Base-by-base conservation (phyloP, 257 asterid genomes). In the Cruciata laevipes region DNA sequence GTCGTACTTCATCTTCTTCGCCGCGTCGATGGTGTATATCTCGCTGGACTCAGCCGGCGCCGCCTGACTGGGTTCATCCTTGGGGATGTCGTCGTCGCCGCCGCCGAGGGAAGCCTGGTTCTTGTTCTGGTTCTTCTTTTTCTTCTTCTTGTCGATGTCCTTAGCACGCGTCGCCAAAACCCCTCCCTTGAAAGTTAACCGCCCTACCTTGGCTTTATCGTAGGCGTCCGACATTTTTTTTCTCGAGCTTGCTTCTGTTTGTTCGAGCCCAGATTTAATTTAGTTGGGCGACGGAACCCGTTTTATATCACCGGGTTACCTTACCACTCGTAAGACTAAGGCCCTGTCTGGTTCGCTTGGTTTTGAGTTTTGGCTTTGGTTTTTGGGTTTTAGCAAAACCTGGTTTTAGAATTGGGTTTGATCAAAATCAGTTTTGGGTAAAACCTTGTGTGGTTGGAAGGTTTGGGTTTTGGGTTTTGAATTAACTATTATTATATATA, bases 1-100 rank as follows among this genome's bases (percentile, higher is more conserved):
- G 25, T 90, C 97, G 84, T 93, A 93, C 84, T 93, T 93, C 97
- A 85, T 86, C 81, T 87, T 89, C 88, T 93, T 90, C 65, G 95
- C 95, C 0, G 99, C 96, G 64, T 93, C 99, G 30, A 93, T 93
- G 0, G 99, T 93, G 83, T 88, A 93, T 11, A 84, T 76, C 33
- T 87, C 95, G 5, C 74, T 77, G 75, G 51, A 33, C 77, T 78
- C 79, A 86, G 78, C 76, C 81, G 16, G 64, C 51, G 38, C 3
- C 38, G 38, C 7, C 7, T 31, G 63, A 21, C 71, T 74, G 7
- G 73, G 74, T 47, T 73, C 76, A n/a, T 79, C 76, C 24, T 67
- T 77, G 52, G 53, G 57, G 21, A 3, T 59, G 44, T 35, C 81
- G 35, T 57, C 76, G 58, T 27, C 30, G 30, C 7, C 76, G 58